A percentile compares a stretch with the other conserved stretches of the same genome.
Conservation (phyloP, 2,329 filamentous ascomycete species). For the Fusarium sarcochroum region DNA sequence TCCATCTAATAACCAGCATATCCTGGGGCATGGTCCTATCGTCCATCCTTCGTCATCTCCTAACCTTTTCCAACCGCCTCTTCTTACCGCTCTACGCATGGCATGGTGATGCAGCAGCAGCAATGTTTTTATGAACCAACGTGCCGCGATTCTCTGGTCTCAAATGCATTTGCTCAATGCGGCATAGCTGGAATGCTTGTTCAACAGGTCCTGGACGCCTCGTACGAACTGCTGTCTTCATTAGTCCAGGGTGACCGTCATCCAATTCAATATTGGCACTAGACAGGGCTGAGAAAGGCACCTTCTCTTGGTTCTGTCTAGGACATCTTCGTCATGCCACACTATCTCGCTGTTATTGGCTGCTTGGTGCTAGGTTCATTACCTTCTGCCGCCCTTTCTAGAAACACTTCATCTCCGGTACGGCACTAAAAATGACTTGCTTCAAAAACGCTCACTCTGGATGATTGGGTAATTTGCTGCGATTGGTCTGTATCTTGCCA, state of each 20-base stretch:
- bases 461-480: constrained; percentile 8
- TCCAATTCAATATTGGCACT: constrained; percentile 9
- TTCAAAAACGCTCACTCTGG: constrained; percentile 14
- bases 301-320: constrained; percentile 34
- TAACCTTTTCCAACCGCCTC: constrained; percentile 1
- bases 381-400: constrained; percentile 47
- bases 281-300: constrained; percentile 43
- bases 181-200: constrained; percentile 25
- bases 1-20: constrained; percentile 7
- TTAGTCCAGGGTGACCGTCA: constrained; percentile 14
- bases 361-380: constrained; percentile 6
- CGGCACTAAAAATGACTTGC: constrained; percentile 14
- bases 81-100: not conserved
- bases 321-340: constrained; percentile 15
- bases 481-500: not conserved
- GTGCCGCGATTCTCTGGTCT: constrained; percentile 15
- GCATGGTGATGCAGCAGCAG: not conserved
- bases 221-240: constrained; percentile 17
- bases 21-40: not conserved
- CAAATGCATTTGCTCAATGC: constrained; percentile 15
- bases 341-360: constrained; percentile 33
- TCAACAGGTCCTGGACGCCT: constrained; percentile 4
- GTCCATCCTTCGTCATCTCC: constrained; percentile 11
- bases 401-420: constrained; percentile 45
- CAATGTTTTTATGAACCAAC: not conserved